Evolutionary conservation across 371 early-diverging fungal species (phyloP), one percentile per base, ranked within the genome.

Genomic region (Batkoa obscura): DNA sequence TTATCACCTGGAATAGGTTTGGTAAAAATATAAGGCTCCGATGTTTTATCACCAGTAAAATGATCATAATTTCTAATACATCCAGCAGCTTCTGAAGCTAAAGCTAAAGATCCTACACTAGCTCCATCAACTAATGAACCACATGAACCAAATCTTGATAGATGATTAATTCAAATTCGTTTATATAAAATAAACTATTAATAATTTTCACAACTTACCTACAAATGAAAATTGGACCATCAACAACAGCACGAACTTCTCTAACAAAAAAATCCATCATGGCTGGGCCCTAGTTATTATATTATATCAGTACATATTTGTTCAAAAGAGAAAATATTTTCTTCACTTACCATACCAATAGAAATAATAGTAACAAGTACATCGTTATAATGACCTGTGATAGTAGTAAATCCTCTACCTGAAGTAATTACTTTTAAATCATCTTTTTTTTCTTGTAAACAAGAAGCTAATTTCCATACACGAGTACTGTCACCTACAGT

Each of bases 221-320:
- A 52, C 89, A 73, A 34, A 95, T 82, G 15, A 73, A 64, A 68
- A 95, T 63, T 3, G 84, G 83, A 0, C 96, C 96, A 33, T 78
- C 69, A 0, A 84, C 83, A 37, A 88, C 81, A 34, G 86, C 86
- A 42, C 95, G 77, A 31, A 79, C 72, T 65, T 95, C 95, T 31
- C 95, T 77, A 12, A 95, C 79, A 59, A 93, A 83, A 60, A 94
- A 88, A 66, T 94, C 95, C 84, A 90, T 87, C 88, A 90, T 91
- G 1, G 84, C 64, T 8, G 76, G 66, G 37, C 95, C 94, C 84
- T 78, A 78, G 17, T 73, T n/a, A n/a, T n/a, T n/a, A n/a, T n/a
- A n/a, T n/a, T n/a, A n/a, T n/a, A n/a, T n/a, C n/a, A n/a, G n/a
- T n/a, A n/a, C n/a, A n/a, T n/a, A n/a, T n/a, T n/a, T n/a, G n/a